Evolutionary conservation across 352 stramenopile species (phyloP).

Genomic region (Globisporangium ultimum): DNA sequence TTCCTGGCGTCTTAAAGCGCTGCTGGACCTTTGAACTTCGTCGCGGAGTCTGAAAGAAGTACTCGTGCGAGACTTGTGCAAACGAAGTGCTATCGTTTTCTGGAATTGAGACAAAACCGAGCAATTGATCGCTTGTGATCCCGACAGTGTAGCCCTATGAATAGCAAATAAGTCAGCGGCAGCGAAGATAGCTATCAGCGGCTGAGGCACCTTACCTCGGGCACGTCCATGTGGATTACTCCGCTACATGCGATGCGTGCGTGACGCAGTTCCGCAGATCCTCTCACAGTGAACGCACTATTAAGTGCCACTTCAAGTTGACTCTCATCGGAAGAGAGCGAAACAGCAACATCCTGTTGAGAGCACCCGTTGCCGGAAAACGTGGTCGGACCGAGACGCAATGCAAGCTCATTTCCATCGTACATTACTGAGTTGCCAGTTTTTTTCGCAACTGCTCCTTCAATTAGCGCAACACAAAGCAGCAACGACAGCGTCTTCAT

Average conservation of each 20-base stretch:
- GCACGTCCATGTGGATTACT: conserved; percentile 2
- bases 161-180: background rate
- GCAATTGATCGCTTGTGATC: conserved; percentile 19
- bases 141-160: conserved; percentile 18
- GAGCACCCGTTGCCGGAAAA: conserved; percentile 12
- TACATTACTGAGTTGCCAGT: background rate
- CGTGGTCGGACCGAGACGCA: conserved; percentile 1
- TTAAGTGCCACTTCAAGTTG: conserved; percentile 6
- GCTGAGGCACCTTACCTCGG: background rate
- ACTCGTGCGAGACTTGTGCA: conserved; percentile 17
- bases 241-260: conserved; percentile 12
- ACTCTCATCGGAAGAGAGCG: conserved; percentile 3
- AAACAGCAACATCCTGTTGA: background rate
- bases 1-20: conserved; percentile 10
- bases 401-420: background rate
- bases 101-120: conserved; percentile 17
- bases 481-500: background rate
- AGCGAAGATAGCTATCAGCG: background rate
- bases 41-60: conserved; percentile 21
- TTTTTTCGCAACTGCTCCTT: background rate
- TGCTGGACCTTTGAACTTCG: conserved; percentile 12
- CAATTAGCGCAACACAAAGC: background rate
- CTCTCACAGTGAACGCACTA: conserved; percentile 5
- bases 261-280: background rate
- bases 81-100: background rate